These are phyloP conservation scores for Grammothele lineata DNA, from an alignment of 768 basidiomycete species.

Conservation along the genomic window DNA sequence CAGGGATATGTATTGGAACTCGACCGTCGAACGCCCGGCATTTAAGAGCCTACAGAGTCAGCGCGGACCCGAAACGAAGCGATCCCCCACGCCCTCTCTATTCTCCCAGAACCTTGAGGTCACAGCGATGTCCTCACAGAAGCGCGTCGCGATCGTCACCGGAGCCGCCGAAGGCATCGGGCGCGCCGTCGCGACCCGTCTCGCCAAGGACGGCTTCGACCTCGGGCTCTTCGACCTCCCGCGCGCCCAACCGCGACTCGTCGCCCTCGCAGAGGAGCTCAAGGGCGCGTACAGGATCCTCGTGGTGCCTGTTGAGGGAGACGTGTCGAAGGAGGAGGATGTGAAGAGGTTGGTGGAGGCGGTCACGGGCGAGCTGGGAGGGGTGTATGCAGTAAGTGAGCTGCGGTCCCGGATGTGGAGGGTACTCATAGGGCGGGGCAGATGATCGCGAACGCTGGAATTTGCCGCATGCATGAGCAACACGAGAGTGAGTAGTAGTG, in stretches of 20 bases:
- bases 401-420: no score
- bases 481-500: constrained; percentile 9
- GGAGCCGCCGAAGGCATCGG: no score
- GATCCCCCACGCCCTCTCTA: no score
- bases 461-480: constrained; percentile 9
- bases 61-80: no score
- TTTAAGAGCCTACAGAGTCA: no score
- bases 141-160: no score
- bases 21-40: no score
- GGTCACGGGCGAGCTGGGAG: constrained; percentile 29
- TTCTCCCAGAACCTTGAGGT: no score
- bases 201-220: constrained; percentile 23
- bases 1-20: no score
- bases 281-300: constrained; percentile 15
- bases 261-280: constrained; percentile 13
- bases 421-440: background rate
- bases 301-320: constrained; percentile 28
- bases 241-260: constrained; percentile 9
- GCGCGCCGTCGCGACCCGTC: no score
- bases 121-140: no score
- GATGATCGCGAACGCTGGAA: no score
- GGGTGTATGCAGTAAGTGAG: constrained; percentile 43
- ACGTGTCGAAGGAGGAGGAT: constrained; percentile 38
- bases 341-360: constrained; percentile 37
- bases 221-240: constrained; percentile 22